A percentile compares a stretch with the other conserved stretches of the same genome.
Evolutionary conservation across 2,329 filamentous ascomycete species (phyloP).

Genomic region (Penicillium olsonii): DNA sequence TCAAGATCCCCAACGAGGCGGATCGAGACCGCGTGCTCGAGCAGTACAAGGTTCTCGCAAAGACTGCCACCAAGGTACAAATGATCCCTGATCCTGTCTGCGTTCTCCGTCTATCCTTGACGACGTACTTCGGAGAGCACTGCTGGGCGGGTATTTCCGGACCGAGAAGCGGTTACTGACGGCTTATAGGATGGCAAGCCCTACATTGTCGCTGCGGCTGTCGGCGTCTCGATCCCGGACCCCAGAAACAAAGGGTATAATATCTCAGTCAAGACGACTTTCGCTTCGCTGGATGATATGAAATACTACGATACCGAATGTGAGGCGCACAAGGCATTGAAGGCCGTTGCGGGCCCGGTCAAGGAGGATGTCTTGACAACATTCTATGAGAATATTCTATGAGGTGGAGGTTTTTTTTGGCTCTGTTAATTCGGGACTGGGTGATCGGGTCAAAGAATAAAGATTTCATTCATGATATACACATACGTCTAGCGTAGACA

Average conservation of each 20-base stretch:
- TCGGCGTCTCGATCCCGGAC: slow-evolving; percentile 58
- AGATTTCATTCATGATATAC: slow-evolving; percentile 26
- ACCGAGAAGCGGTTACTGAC: not conserved
- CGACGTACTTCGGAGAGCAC: no score
- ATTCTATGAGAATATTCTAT: slow-evolving; percentile 41
- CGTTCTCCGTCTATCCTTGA: no score
- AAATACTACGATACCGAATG: slow-evolving; percentile 67
- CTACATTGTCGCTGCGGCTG: slow-evolving; percentile 65
- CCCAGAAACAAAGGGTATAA: slow-evolving; percentile 67
- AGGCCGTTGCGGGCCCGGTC: slow-evolving; percentile 32
- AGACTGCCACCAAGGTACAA: slow-evolving; percentile 49
- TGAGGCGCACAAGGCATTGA: slow-evolving; percentile 55
- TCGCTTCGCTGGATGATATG: slow-evolving; percentile 67
- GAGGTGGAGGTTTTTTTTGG: slow-evolving; percentile 8
- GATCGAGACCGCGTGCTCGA: slow-evolving; percentile 48
- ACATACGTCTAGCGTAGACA: slow-evolving; percentile 23
- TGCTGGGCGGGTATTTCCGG: not conserved
- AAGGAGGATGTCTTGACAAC: slow-evolving; percentile 41
- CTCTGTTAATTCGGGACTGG: not conserved
- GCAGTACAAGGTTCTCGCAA: slow-evolving; percentile 46
- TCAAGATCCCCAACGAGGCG: slow-evolving; percentile 53
- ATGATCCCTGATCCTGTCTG: no score
- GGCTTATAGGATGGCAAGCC: slow-evolving; percentile 64
- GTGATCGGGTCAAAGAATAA: not conserved
- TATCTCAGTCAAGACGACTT: slow-evolving; percentile 63